Base-by-base conservation (phyloP, 768 basidiomycete genomes). In the Lentinula sp. region DNA sequence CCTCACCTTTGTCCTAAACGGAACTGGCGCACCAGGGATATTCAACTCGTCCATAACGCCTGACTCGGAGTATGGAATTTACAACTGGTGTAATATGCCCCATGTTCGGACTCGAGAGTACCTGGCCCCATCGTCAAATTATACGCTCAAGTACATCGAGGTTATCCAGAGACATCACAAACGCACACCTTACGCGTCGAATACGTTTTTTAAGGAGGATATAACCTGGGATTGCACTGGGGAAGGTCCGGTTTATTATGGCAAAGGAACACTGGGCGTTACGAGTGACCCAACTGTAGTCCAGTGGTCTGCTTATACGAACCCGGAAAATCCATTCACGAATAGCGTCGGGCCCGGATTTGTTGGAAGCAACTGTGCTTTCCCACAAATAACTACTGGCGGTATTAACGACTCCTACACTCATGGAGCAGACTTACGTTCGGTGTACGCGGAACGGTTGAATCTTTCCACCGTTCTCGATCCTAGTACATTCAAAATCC, bases 1-100 rank as follows among this genome's bases (percentile, higher is more conserved):
- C 60, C 63, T 79, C 5, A 77, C 78, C 0, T 78, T 75, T 62
- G 77, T 66, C 2, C 58, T 81, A 23, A 70, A 70, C 62, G 79
- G 79, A 7, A 70, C 72, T 9, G 79, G 77, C 9, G 71, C 77
- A n/a, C 77, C 79, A 20, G 81, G 81, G 4, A 79, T 81, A 2
- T 81, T 73, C 66, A 73, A 69, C 61, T 79, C 76, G 0, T 81
- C 80, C 0, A 64, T 59, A 6, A 76, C 75, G 7, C 76, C 79
- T 0, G 65, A 76, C 41, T 58, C 70, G 2, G 63, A 63, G 8
- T 82, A 82, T 71, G 81, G 80, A 0, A 68, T 67, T 18, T 82
- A 80, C 60, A 81, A 81, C 62, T 81, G 80, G 80, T 82, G 81
- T 55, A 82, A 81, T 62, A 82, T 83, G 81, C 81, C 81, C 2